These are phyloP conservation scores for Phytophthora melonis DNA, from an alignment of 352 stramenopile genomes.

Conservation along the genomic window DNA sequence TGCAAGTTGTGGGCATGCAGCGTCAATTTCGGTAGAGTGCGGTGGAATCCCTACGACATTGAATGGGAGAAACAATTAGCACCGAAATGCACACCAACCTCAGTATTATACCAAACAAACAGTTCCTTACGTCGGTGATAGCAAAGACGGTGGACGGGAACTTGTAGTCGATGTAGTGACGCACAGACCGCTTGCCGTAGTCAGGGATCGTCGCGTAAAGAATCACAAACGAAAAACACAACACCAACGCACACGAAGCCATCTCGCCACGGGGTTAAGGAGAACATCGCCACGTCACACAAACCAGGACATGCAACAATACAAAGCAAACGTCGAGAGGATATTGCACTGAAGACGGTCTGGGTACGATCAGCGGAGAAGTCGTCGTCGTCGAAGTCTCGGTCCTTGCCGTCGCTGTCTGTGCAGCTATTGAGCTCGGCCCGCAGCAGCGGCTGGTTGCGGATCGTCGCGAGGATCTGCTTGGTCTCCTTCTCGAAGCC, in stretches of 20 bases:
- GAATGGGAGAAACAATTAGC: not conserved
- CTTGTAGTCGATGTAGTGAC: constrained; percentile 79
- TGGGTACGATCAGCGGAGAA: constrained; percentile 49
- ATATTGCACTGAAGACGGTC: constrained; percentile 87
- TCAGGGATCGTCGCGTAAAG: constrained; percentile 79
- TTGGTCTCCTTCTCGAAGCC: constrained; percentile 85
- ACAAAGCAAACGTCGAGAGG: constrained; percentile 35
- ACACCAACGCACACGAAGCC: constrained; percentile 6
- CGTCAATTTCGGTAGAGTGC: constrained; percentile 63
- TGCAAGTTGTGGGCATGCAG: constrained; percentile 54
- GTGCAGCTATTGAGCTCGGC: constrained; percentile 52
- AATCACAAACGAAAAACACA: constrained; percentile 20
- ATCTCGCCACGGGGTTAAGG: constrained; percentile 34
- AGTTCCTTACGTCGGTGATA: constrained; percentile 60
- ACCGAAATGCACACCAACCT: not conserved
- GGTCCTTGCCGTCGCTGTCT: constrained; percentile 11
- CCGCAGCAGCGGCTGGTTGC: constrained; percentile 72
- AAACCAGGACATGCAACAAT: too few species aligned
- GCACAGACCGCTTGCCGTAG: constrained; percentile 79
- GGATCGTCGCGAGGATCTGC: constrained; percentile 82
- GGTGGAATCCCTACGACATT: constrained; percentile 67
- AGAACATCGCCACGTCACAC: constrained; percentile 9
- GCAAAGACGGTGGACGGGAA: constrained; percentile 70
- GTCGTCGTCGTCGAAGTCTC: constrained; percentile 30
- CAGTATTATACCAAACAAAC: not conserved